These are phyloP conservation scores for Russula abietina DNA, from an alignment of 768 basidiomycete genomes.

Conservation along the genomic window DNA sequence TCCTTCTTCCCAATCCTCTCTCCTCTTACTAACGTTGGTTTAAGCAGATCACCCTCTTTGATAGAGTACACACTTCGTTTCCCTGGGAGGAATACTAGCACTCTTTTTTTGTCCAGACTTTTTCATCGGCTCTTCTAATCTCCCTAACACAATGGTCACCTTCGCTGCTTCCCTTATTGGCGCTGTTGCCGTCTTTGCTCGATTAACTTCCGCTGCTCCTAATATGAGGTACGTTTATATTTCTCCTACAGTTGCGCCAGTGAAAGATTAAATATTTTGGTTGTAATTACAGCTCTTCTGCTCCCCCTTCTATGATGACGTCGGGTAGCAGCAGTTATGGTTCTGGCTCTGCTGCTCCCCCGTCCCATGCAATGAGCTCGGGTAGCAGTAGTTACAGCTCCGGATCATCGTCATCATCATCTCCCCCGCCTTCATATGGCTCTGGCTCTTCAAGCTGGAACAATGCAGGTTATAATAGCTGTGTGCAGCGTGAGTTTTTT, in stretches of 20 bases:
- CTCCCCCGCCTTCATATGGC: slow-evolving; percentile 38
- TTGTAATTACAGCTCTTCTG: slow-evolving; percentile 21
- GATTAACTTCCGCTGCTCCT: slow-evolving; percentile 46
- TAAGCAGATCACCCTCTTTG: slow-evolving; percentile 61
- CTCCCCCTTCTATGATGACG: slow-evolving; percentile 31
- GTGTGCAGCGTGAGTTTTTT: slow-evolving; percentile 58
- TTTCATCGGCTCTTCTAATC: slow-evolving; percentile 39
- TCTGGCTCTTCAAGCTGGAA: slow-evolving; percentile 59
- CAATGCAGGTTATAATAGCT: slow-evolving; percentile 53
- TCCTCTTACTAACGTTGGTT: slow-evolving; percentile 4
- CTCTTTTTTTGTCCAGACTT: slow-evolving; percentile 36
- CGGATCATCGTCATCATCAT: neutral
- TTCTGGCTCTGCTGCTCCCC: neutral
- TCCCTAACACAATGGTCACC: slow-evolving; percentile 52
- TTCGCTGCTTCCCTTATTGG: slow-evolving; percentile 49
- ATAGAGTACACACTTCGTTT: slow-evolving; percentile 51
- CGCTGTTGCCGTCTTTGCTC: slow-evolving; percentile 48
- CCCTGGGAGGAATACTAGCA: slow-evolving; percentile 57
- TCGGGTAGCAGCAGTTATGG: slow-evolving; percentile 6
- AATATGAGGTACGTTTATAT: slow-evolving; percentile 25
- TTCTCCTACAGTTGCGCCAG: no score
- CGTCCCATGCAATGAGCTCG: slow-evolving; percentile 33
- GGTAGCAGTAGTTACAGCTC: neutral
- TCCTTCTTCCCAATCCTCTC: neutral
- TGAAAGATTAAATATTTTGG: neutral